Percentiles rank a stretch among this genome's conserved stretches.
These are phyloP conservation scores for Hemileccinum rubropunctum DNA, from an alignment of 768 basidiomycete species.

Conservation along the genomic window DNA sequence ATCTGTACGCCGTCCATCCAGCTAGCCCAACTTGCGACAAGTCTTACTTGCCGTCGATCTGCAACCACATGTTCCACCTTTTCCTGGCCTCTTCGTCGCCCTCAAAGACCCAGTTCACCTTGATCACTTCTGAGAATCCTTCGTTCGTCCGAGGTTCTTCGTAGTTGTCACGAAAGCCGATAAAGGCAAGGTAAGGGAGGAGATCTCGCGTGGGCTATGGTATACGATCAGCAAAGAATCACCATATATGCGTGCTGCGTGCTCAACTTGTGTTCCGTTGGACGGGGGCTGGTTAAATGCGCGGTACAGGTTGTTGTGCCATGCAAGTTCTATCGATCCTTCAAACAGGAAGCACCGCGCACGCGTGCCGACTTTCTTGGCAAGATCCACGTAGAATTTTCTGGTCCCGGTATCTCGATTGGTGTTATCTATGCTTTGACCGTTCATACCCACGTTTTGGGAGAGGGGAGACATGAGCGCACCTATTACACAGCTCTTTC, in stretches of 20 bases:
- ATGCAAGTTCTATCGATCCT: slow-evolving; percentile 76
- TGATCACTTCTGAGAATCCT: slow-evolving; percentile 74
- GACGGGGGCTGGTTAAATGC: slow-evolving; percentile 58
- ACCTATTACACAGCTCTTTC: slow-evolving; percentile 79
- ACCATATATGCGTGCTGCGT: neutral
- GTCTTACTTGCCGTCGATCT: slow-evolving; percentile 65
- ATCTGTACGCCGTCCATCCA: neutral
- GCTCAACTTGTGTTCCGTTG: slow-evolving; percentile 13
- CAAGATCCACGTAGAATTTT: slow-evolving; percentile 66
- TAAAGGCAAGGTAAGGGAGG: slow-evolving; percentile 60
- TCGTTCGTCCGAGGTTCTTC: slow-evolving; percentile 67
- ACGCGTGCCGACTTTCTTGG: slow-evolving; percentile 50
- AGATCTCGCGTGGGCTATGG: slow-evolving; percentile 46
- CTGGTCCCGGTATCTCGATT: slow-evolving; percentile 74
- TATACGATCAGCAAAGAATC: neutral
- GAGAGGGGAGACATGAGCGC: slow-evolving; percentile 18
- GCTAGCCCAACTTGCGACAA: neutral
- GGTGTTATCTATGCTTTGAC: slow-evolving; percentile 71
- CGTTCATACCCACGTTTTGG: neutral
- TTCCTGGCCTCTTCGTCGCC: slow-evolving; percentile 68
- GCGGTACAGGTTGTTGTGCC: slow-evolving; percentile 93
- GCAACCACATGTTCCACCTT: slow-evolving; percentile 85
- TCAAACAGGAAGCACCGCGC: slow-evolving; percentile 74
- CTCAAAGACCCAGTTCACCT: slow-evolving; percentile 77
- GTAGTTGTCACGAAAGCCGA: slow-evolving; percentile 53